These are phyloP conservation scores for Coemansia sp. DNA, from an alignment of 192 early-diverging fungal species.

Conservation along the genomic window DNA sequence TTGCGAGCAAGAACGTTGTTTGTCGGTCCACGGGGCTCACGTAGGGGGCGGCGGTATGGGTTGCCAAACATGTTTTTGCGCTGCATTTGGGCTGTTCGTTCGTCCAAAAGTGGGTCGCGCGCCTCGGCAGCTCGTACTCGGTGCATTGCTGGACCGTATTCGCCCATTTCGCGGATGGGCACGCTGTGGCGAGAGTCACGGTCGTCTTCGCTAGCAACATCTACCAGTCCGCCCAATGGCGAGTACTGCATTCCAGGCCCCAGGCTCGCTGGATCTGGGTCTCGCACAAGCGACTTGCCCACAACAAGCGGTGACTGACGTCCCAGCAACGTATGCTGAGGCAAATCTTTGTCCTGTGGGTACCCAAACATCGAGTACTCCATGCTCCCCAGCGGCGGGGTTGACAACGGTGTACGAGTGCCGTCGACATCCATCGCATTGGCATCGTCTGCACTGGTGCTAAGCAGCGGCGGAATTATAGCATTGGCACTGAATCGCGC, in stretches of 20 bases:
- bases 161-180: slow-evolving; percentile 72
- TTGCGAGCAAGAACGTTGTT: slow-evolving; percentile 54
- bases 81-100: slow-evolving; percentile 58
- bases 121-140: slow-evolving; percentile 55
- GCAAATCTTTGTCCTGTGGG: not conserved
- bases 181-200: slow-evolving; percentile 63
- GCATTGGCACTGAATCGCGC: slow-evolving; percentile 46
- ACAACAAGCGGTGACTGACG: not conserved
- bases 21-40: slow-evolving; percentile 46
- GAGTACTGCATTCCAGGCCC: slow-evolving; percentile 33
- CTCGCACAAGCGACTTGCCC: not conserved
- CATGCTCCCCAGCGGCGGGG: slow-evolving; percentile 44
- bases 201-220: slow-evolving; percentile 54
- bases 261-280: slow-evolving; percentile 9
- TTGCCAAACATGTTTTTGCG: slow-evolving; percentile 75
- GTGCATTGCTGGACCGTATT: slow-evolving; percentile 63
- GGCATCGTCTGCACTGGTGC: not conserved
- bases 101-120: slow-evolving; percentile 67
- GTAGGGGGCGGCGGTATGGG: slow-evolving; percentile 62
- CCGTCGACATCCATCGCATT: slow-evolving; percentile 18
- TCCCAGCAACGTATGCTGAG: not conserved
- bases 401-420: slow-evolving; percentile 11
- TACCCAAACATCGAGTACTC: slow-evolving; percentile 45
- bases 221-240: slow-evolving; percentile 36
- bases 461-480: slow-evolving; percentile 27